phyloP scores from a whole-genome alignment of 805 yeast species.

The Barnettozyma californica region DNA sequence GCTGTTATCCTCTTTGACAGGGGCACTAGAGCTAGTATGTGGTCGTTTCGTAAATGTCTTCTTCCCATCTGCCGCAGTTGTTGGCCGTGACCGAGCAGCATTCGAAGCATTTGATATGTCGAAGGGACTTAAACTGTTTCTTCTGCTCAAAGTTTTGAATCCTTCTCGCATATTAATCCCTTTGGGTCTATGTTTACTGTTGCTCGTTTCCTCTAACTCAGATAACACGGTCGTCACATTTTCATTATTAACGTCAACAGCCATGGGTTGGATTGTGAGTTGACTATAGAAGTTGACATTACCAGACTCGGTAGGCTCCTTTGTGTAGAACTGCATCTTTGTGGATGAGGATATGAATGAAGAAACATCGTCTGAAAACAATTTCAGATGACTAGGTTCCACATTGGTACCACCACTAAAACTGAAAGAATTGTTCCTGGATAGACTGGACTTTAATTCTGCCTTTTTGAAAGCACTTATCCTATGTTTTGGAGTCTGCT shows the following conservation, averaged over 20 bases:
- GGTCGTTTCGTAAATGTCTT: background rate
- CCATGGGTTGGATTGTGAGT: conserved; percentile 1
- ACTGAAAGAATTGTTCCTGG: background rate
- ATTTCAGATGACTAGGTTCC: background rate
- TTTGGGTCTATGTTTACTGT: background rate
- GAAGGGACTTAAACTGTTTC: background rate
- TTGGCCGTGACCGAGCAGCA: background rate
- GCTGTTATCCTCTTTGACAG: background rate
- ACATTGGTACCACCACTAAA: background rate
- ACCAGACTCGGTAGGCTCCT: background rate
- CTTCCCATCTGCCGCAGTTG: background rate
- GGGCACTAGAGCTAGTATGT: conserved; percentile 1
- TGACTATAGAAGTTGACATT: conserved; percentile 4
- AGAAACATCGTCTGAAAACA: background rate
- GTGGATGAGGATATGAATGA: conserved; percentile 1
- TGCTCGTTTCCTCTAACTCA: background rate
- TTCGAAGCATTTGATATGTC: background rate
- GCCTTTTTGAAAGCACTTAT: background rate
- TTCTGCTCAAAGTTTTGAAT: background rate
- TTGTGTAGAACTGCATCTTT: background rate
- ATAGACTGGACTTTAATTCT: background rate
- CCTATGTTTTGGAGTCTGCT: background rate
- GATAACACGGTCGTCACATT: background rate
- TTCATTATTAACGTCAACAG: conserved; percentile 1
- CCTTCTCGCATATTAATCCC: background rate